Evolutionary conservation across 2,329 filamentous ascomycete species (phyloP).

Genomic region (Colletotrichum kahawae): DNA sequence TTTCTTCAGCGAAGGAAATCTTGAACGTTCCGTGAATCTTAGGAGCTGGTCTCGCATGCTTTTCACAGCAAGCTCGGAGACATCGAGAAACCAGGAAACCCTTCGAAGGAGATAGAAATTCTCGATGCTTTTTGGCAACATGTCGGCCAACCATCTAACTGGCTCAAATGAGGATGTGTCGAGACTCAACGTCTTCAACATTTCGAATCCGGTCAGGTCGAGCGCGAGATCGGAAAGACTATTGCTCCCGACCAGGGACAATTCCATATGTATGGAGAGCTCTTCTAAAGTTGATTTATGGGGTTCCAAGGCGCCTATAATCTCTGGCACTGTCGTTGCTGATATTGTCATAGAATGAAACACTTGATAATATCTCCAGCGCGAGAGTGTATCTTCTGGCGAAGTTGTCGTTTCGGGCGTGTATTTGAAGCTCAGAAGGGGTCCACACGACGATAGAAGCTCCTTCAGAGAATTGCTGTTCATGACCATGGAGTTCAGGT

Average conservation of each 20-base stretch:
- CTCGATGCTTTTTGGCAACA: not conserved
- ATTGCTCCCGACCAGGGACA: not conserved
- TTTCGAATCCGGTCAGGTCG: not conserved
- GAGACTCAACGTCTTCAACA: not conserved
- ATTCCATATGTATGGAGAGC: not conserved
- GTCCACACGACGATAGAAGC: fast-evolving
- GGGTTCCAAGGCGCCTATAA: fast-evolving
- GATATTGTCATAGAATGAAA: too few species aligned
- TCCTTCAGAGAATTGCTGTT: fast-evolving
- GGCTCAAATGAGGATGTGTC: not conserved
- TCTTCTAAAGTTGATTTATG: not conserved
- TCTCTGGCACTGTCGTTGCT: not conserved
- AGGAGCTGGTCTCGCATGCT: not conserved
- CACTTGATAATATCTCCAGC: too few species aligned
- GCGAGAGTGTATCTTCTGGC: too few species aligned
- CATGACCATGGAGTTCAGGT: fast-evolving
- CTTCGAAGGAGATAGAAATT: fast-evolving
- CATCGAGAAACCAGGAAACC: not conserved
- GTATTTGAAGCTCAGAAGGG: not conserved
- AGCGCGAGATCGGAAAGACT: not conserved
- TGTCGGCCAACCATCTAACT: not conserved
- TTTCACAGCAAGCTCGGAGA: not conserved
- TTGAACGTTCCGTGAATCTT: not conserved
- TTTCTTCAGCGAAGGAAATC: not conserved
- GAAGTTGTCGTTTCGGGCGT: too few species aligned